Conservation (phyloP, 176 grass and related monocot genomes). For the Oryza brachyantha region DNA sequence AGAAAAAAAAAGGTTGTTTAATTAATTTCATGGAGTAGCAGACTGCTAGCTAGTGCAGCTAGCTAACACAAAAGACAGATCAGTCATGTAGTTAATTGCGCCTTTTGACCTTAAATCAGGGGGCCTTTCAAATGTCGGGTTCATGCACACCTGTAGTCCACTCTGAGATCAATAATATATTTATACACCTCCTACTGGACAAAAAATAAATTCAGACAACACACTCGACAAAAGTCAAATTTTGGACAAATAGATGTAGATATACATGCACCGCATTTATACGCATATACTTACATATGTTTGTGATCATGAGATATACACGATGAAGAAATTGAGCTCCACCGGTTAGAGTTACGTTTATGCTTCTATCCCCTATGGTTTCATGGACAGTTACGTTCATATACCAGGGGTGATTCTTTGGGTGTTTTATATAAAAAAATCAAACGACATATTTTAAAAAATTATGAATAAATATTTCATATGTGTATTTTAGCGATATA, state of each 20-base stretch:
- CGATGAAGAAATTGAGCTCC: not conserved
- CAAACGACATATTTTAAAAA: too few relatives aligned
- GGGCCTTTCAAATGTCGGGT: not conserved
- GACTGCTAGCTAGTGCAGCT: not conserved
- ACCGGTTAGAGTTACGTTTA: not conserved
- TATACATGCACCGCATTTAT: not conserved
- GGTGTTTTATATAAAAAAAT: too few relatives aligned
- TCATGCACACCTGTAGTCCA: slow-evolving; percentile 20
- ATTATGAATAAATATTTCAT: too few relatives aligned
- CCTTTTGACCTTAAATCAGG: slow-evolving; percentile 5
- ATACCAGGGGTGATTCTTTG: too few relatives aligned
- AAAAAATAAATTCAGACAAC: not conserved
- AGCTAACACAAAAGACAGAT: not conserved
- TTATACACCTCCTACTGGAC: not conserved
- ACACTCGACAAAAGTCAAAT: not conserved
- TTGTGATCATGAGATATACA: slow-evolving; percentile 18
- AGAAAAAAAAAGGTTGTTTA: not conserved
- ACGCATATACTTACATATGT: not conserved
- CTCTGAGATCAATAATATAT: not conserved
- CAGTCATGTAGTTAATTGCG: not conserved
- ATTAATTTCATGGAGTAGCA: too few relatives aligned
- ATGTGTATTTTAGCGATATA: too few relatives aligned
- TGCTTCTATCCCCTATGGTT: not conserved
- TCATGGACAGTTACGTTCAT: not conserved
- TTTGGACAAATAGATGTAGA: not conserved